Evolutionary conservation across 1,139 yeast genomes (phyloP), one percentile per base, ranked within the genome.

Genomic region (Zygosaccharomyces pseudobailii): DNA sequence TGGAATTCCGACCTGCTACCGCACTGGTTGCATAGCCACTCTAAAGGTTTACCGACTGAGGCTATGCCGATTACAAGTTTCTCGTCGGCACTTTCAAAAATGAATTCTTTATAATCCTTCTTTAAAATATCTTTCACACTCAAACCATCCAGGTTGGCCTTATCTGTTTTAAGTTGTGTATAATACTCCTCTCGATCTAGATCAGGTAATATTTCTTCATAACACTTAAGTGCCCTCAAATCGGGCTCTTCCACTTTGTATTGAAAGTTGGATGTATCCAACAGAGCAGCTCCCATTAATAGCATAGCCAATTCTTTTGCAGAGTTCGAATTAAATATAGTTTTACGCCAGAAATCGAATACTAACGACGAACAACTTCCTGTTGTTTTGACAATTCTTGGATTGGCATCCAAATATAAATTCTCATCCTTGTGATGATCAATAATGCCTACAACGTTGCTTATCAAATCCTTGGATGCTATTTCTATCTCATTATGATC

Each of bases 371-470:
- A 76, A 63, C 96, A 88, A 46, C 96, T 86, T 0, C 97, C 97
- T 43, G 80, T 70, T 2, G 75, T 67, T 40, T 71, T 67, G 40
- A 89, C 72, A 6, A 84, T 68, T 46, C 94, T 67, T 0, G 96
- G 96, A 2, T 56, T 49, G 0, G 52, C 60, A 21, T 69, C 63
- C 13, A 56, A 35, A 55, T 74, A 80, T 13, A 69, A 68, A 0
- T 71, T 71, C 59, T 85, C 89, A 58, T 88, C 95, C 5, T 74
- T 85, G 63, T 90, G 98, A 61, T 90, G 98, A 61, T 90, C 98
- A 30, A 92, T 76, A 9, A 92, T 79, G 0, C 82, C 83, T 0
- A 67, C 68, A 0, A 88, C 82, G 1, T 65, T 55, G 31, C 61
- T 61, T 21, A 72, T 56, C 35, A 67, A 49, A 46, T 62, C 32